Percentiles rank a stretch among this genome's conserved stretches.
Evolutionary conservation across 1,139 yeast genomes (phyloP).

Genomic region (Kodamaea fungicola): DNA sequence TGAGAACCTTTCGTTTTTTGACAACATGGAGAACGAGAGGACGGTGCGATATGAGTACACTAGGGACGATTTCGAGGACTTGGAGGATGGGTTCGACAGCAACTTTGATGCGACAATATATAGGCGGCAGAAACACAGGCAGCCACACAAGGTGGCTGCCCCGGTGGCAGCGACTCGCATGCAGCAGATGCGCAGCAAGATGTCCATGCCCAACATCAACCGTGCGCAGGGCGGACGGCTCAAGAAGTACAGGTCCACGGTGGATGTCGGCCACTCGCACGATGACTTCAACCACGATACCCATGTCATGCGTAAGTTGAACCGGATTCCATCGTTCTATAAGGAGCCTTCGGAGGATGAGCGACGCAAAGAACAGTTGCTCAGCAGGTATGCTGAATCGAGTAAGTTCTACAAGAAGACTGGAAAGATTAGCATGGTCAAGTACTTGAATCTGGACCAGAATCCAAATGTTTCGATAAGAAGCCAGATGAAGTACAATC

Average conservation of each 20-base stretch:
- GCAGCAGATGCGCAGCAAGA: conserved; percentile 13
- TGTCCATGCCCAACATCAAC: conserved; percentile 27
- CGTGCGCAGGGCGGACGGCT: conserved; percentile 10
- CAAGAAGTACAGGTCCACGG: conserved; percentile 31
- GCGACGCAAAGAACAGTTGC: conserved; percentile 21
- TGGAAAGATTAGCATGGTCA: conserved; percentile 29
- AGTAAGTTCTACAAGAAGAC: conserved; percentile 4
- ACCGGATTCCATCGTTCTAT: conserved; percentile 44
- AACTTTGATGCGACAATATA: conserved; percentile 10
- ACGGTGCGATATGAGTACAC: conserved; percentile 38
- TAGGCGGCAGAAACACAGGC: conserved; percentile 4
- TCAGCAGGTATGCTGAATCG: conserved; percentile 24
- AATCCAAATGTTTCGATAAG: conserved; percentile 5
- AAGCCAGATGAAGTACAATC: conserved; percentile 50
- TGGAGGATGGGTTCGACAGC: conserved; percentile 35
- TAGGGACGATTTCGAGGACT: conserved; percentile 37
- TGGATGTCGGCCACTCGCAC: conserved; percentile 19
- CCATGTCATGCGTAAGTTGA: conserved; percentile 35
- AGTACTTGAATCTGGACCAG: conserved; percentile 21
- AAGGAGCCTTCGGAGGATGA: conserved; percentile 7
- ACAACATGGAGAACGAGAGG: conserved; percentile 31
- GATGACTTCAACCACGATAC: conserved; percentile 29
- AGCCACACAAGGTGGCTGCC: neutral
- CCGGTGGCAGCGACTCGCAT: neutral
- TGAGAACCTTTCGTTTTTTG: conserved; percentile 18